phyloP scores from a whole-genome alignment of 208 protist species.

The Trypanosoma platydactyli region DNA sequence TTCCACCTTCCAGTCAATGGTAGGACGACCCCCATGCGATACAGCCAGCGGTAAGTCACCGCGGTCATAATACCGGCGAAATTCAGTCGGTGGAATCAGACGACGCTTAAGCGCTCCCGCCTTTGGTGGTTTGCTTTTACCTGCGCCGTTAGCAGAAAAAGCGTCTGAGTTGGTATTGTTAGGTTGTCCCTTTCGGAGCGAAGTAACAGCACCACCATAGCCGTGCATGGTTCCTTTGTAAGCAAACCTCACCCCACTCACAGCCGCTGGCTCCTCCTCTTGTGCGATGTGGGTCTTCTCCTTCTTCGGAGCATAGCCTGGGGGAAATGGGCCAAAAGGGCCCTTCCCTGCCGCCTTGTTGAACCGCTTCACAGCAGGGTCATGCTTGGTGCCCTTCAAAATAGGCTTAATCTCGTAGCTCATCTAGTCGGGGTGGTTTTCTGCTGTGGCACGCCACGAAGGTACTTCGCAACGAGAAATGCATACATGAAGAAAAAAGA shows the following conservation, averaged over 20 bases:
- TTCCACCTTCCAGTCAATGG: slow-evolving; percentile 97
- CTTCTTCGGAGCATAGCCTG: slow-evolving; percentile 49
- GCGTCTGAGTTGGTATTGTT: slow-evolving; percentile 59
- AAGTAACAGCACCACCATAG: slow-evolving; percentile 88
- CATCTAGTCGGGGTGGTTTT: slow-evolving; percentile 32
- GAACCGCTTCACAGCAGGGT: slow-evolving; percentile 69
- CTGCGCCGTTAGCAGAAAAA: slow-evolving; percentile 77
- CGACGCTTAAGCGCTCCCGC: slow-evolving; percentile 88
- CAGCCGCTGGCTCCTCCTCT: slow-evolving; percentile 13
- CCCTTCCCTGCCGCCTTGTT: slow-evolving; percentile 82
- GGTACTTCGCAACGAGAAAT: neutral
- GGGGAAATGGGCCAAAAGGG: slow-evolving; percentile 84
- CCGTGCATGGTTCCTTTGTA: slow-evolving; percentile 72
- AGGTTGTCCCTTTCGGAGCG: slow-evolving; percentile 81
- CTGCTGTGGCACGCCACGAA: neutral
- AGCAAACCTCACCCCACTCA: slow-evolving; percentile 55
- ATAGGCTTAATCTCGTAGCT: slow-evolving; percentile 92
- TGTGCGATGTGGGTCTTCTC: slow-evolving; percentile 14
- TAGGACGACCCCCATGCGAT: slow-evolving; percentile 85
- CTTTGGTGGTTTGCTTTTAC: slow-evolving; percentile 78
- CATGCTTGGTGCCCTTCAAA: slow-evolving; percentile 85
- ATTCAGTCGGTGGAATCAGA: slow-evolving; percentile 92
- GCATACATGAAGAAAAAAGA: neutral
- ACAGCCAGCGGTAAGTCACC: slow-evolving; percentile 98
- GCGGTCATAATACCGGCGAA: slow-evolving; percentile 97